Percentiles rank a stretch among this genome's conserved stretches.
phyloP scores from a whole-genome alignment of 805 yeast genomes.

The Clavispora fructus region DNA sequence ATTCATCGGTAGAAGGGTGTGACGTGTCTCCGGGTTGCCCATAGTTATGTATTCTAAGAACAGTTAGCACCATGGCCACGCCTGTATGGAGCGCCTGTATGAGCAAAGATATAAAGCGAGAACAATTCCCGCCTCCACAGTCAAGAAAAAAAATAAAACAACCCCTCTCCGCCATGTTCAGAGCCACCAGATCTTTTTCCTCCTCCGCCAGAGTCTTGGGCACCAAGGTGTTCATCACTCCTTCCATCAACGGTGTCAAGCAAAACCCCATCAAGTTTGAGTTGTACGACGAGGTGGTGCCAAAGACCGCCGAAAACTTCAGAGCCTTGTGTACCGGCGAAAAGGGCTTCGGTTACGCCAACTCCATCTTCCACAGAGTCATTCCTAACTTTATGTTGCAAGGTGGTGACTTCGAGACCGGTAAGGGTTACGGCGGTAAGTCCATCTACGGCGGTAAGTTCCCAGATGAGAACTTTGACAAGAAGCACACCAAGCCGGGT shows the following conservation, averaged over 20 bases:
- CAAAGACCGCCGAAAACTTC: slow-evolving; percentile 16
- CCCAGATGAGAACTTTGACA: slow-evolving; percentile 13
- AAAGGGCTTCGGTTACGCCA: slow-evolving; percentile 15
- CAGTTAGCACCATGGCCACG: not conserved
- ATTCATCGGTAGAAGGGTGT: not conserved
- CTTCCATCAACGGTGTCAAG: slow-evolving; percentile 38
- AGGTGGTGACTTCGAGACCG: slow-evolving; percentile 14
- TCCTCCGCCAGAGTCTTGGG: slow-evolving; percentile 41
- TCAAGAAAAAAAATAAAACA: not conserved
- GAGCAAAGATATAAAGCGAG: not conserved
- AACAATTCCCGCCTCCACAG: not conserved
- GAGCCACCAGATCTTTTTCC: slow-evolving; percentile 45
- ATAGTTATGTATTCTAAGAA: not conserved
- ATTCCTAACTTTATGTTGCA: slow-evolving; percentile 16
- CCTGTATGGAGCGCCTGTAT: not conserved
- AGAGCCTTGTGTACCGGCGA: slow-evolving; percentile 15
- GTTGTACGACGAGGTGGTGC: slow-evolving; percentile 15
- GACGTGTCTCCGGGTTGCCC: not conserved
- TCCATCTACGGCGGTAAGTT: slow-evolving; percentile 15
- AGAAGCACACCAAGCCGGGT: slow-evolving; percentile 14
- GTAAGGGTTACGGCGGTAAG: slow-evolving; percentile 14
- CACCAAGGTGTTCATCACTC: slow-evolving; percentile 53
- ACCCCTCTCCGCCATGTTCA: slow-evolving; percentile 16
- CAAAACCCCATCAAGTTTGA: slow-evolving; percentile 18
- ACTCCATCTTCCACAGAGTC: slow-evolving; percentile 14